Base-by-base conservation (phyloP, 306 rosid species). In the Ceratonia siliqua region DNA sequence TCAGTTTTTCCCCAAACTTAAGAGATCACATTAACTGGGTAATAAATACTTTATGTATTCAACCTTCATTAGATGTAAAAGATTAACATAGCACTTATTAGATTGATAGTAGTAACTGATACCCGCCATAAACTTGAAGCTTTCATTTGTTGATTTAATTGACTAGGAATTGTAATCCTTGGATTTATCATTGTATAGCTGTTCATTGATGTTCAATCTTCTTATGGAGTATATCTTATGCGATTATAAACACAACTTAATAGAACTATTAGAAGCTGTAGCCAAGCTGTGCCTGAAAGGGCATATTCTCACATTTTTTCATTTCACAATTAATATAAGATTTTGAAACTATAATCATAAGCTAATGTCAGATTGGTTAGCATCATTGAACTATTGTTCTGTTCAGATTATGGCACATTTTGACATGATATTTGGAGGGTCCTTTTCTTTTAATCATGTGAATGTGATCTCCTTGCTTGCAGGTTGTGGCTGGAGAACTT, bases 401-500 rank as follows among this genome's bases (percentile, higher is more conserved):
- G 21, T 75, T 61, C 45, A 39, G 58, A 41, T 69, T 59, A 6
- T 43, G 49, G 70, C 20, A 42, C 30, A 56, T 66, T 42, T 71
- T 63, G 52, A 62, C 27, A 20, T 22, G 36, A 48, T 41, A 58
- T 30, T 57, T 73, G 70, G 66, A 43, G 22, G 69, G 30, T 62
- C 21, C 35, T 71, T 50, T 42, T n/a, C 35, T 43, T 43, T 42
- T 73, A 49, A 75, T 15, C 32, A 8, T 71, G 46, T 12, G 59
- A 18, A 8, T 71, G 46, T 12, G 59, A 18, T 70, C 54, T 57
- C 72, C 74, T 79, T 75, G 54, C 49, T 68, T 78, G 78, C 80
- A 93, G 98, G 97, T 93, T 64, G 97, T 93, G 62, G 97, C 98
- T 67, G 98, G 98, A 83, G 98, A 93, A 85, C 94, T 93, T 53